Evolutionary conservation across 2,329 filamentous ascomycete species (phyloP), one percentile per base, ranked within the genome.

Genomic region (Fusarium sp.): DNA sequence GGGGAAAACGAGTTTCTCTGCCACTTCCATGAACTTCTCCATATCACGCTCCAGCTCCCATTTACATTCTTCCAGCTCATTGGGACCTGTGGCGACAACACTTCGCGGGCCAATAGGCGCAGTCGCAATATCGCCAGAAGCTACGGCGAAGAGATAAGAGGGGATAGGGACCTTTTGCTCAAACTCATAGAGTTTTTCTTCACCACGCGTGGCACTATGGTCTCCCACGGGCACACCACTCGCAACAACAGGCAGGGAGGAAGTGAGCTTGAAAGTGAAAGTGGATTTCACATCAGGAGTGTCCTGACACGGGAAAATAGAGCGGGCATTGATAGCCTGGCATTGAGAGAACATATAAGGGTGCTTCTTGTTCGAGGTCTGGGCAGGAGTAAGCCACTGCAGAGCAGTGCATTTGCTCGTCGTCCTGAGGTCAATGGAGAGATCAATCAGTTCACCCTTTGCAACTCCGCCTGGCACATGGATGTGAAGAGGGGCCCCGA

Each of bases 321-420:
- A 97, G 68, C 96, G 91, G 47, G 94, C 94, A 79, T 98, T 95
- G 78, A 98, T 98, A 60, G 95, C 95, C 86, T 99, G 95, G 82
- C 95, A 97, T 85, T 98, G 96, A 48, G 94, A 97, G 85, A 98
- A 98, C 91, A 98, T 95, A 83, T 98, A 98, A 3, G 95, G 95
- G 75, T 97, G 93, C 83, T 95, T 96, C 85, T 95, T 95, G 88
- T 97, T 98, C 65, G 93, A 94, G 2, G 96, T 98, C 85, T 98
- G 96, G 36, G 92, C 92, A 5, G 95, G 94, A 1, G 93, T 95
- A 82, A 99, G 88, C 95, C 96, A 99, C 83, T 98, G 95, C 70
- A 99, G 86, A 15, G 95, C 95, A 16, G 95, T 97, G 82, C 95
- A 98, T 78, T 93, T 89, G 57, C 92, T 89, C 3, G 96, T 98